Conservation (phyloP, 306 rosid genomes). For the Cicer yamashitae region DNA sequence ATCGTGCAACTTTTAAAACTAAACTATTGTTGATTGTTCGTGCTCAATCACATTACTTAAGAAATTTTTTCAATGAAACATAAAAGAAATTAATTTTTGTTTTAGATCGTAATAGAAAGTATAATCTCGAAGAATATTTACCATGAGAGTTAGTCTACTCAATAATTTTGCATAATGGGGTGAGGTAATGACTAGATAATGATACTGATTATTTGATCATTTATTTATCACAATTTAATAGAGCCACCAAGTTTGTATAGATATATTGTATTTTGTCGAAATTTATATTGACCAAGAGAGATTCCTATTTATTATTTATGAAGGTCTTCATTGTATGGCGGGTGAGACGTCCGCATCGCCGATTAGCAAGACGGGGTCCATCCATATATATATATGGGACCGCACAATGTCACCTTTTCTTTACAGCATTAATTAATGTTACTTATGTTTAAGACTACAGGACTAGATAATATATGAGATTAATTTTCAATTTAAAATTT, state of each 20-base stretch:
- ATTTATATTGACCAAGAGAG: not conserved
- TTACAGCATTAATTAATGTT: conserved; percentile 14
- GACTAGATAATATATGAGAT: not conserved
- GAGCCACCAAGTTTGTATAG: not conserved
- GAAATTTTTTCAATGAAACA: not conserved
- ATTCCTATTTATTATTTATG: not conserved
- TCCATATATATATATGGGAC: conserved; percentile 31
- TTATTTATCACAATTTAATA: not conserved
- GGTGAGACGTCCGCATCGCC: conserved; percentile 14
- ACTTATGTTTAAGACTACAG: not conserved
- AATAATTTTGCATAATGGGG: not conserved
- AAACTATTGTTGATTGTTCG: not conserved
- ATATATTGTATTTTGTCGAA: not conserved
- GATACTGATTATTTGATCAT: not conserved
- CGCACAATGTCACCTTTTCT: conserved; percentile 26
- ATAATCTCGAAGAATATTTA: not conserved
- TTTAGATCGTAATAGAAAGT: not conserved
- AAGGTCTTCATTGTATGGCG: not conserved
- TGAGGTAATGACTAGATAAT: not conserved
- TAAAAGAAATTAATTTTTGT: not conserved
- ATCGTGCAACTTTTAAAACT: not conserved
- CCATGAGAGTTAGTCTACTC: not conserved
- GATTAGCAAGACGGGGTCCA: conserved; percentile 28
- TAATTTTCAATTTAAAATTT: no score
- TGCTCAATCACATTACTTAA: not conserved